Evolutionary conservation across 306 rosid genomes (phyloP), one percentile per base, ranked within the genome.

Genomic region (Erythrophleum fordii): DNA sequence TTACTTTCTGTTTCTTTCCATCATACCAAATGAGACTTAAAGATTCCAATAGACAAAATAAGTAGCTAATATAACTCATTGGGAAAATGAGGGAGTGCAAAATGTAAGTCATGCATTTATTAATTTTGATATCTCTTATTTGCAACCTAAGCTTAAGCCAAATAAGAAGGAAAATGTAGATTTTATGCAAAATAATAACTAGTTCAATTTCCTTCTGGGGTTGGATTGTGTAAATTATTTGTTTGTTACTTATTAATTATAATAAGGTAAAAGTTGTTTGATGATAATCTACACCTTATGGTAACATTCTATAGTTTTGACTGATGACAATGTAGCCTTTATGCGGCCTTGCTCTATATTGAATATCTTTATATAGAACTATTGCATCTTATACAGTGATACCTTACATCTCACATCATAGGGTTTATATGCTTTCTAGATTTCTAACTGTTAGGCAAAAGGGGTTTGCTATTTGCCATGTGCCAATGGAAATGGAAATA

Each of bases 61-160:
- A 86, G 81, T 97, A 96, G 84, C 90, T 96, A 80, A 97, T 92
- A 77, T 98, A 96, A 60, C 99, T 96, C 82, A 93, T 97, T 0
- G 94, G 82, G 78, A 96, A 92, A 83, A 96, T 96, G 99, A 93
- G 94, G 80, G 99, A 96, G 65, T 92, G 94, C 89, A 96, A 96
- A 86, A 92, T 95, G 99, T 93, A 55, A 75, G 75, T 46, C 14
- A 6, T 39, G 64, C 60, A 26, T 69, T 67, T 70, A 70, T 65
- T 64, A 41, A 39, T 29, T 44, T 64, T 77, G 64, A 44, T 68
- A n/a, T 72, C 69, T 51, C 72, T 76, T 66, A 6, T 28, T 74
- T 60, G 37, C 52, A 55, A 59, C 61, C 48, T 67, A 39, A 62
- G 29, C 70, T 76, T 66, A 35, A 35, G 55, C 56, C 42, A 35